These are phyloP conservation scores for Plasmodium relictum DNA, from an alignment of 169 alveolate species.

Conservation along the genomic window DNA sequence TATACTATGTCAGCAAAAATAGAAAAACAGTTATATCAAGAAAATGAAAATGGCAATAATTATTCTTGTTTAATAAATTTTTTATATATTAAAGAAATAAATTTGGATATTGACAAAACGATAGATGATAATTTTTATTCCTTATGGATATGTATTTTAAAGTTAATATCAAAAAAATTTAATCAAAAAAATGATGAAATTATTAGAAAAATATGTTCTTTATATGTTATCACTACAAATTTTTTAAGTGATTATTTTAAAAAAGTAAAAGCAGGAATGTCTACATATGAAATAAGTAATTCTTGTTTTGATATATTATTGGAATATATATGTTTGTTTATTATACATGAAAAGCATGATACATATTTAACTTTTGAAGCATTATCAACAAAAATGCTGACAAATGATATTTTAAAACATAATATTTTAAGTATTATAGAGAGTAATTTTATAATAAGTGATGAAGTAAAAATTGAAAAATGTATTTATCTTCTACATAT, in stretches of 20 bases:
- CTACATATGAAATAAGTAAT: conserved; percentile 18
- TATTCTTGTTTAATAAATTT: not conserved
- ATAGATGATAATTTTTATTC: conserved; percentile 63
- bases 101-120: conserved; percentile 43
- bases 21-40: not conserved
- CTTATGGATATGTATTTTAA: conserved; percentile 52
- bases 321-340: conserved; percentile 67
- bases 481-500: conserved; percentile 54
- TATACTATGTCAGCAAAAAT: conserved; percentile 43
- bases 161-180: conserved; percentile 21
- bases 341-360: conserved; percentile 29
- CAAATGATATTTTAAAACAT: conserved; percentile 37
- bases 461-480: conserved; percentile 55
- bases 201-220: conserved; percentile 40
- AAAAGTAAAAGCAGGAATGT: not conserved
- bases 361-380: conserved; percentile 58
- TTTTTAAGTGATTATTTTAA: conserved; percentile 35
- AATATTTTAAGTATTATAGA: conserved; percentile 17
- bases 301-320: conserved; percentile 52
- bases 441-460: conserved; percentile 23
- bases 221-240: conserved; percentile 19
- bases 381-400: not conserved
- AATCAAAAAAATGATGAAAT: conserved; percentile 35
- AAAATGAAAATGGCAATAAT: not conserved
- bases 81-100: conserved; percentile 22